phyloP scores from a whole-genome alignment of 495 filamentous ascomycete genomes.

The Astrothelium macrocarpum region DNA sequence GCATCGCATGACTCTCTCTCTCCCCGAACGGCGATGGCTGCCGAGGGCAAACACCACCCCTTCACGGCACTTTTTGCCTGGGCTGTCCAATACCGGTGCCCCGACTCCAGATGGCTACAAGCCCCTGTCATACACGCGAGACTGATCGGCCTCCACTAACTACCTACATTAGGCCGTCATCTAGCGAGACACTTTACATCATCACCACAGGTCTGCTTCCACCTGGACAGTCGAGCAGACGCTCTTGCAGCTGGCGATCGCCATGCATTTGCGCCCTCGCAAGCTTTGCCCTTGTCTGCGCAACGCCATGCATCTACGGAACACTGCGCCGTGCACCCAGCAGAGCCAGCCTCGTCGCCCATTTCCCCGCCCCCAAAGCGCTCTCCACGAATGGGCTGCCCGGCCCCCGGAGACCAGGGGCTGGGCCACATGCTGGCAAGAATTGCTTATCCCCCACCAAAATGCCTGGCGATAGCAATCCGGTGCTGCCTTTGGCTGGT shows the following conservation, averaged over 20 bases:
- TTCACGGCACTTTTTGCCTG: neutral
- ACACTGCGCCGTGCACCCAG: neutral
- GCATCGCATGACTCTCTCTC: neutral
- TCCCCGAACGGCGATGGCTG: neutral
- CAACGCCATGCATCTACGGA: neutral
- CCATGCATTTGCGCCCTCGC: neutral
- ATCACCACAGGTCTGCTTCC: too few relatives aligned
- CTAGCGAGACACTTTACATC: neutral
- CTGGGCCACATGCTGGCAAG: slow-evolving; percentile 3
- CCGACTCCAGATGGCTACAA: neutral
- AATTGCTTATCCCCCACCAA: slow-evolving; percentile 1
- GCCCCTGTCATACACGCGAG: slow-evolving; percentile 3
- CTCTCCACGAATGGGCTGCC: neutral
- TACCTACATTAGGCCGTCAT: neutral
- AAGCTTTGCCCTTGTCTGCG: neutral
- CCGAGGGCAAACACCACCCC: neutral
- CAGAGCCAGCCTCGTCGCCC: too few relatives aligned
- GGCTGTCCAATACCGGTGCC: neutral
- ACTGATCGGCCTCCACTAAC: slow-evolving; percentile 3
- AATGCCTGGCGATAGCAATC: neutral
- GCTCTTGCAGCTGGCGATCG: neutral
- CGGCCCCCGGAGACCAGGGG: neutral
- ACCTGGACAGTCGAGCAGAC: neutral
- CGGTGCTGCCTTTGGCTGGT: neutral
- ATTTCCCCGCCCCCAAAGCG: too few relatives aligned